Evolutionary conservation across 2,329 filamentous ascomycete species (phyloP).

Genomic region (Rhinocladiella mackenziei): DNA sequence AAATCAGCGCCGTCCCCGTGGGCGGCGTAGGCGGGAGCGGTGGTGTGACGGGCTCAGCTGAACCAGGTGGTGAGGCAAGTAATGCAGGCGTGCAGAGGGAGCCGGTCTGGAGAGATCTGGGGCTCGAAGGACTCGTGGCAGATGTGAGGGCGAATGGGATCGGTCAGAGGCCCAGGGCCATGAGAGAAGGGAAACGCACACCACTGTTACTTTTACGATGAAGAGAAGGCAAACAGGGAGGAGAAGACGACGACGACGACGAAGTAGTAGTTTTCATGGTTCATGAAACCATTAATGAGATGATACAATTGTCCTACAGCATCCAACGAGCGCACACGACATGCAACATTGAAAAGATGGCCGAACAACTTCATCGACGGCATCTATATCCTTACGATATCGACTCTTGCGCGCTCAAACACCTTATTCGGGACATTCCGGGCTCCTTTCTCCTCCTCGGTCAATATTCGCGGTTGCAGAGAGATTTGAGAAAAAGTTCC

Average conservation of each 20-base stretch:
- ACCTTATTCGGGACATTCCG: slow-evolving; percentile 68
- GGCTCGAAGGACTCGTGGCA: slow-evolving; percentile 32
- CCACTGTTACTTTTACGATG: slow-evolving; percentile 23
- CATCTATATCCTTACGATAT: slow-evolving; percentile 73
- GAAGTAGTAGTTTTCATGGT: too few relatives aligned
- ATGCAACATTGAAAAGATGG: too few relatives aligned
- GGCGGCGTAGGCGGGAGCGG: slow-evolving; percentile 14
- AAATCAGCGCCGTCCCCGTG: slow-evolving; percentile 1
- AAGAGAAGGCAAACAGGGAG: slow-evolving; percentile 1
- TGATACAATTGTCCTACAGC: too few relatives aligned
- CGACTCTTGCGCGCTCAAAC: slow-evolving; percentile 78
- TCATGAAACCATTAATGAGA: too few relatives aligned
- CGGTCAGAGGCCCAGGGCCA: slow-evolving; percentile 9
- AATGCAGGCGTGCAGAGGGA: slow-evolving; percentile 22
- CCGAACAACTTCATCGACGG: too few relatives aligned
- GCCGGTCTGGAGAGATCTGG: slow-evolving; percentile 56
- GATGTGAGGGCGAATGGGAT: slow-evolving; percentile 8
- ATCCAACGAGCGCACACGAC: too few relatives aligned
- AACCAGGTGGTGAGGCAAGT: slow-evolving; percentile 18
- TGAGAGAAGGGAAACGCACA: slow-evolving; percentile 16
- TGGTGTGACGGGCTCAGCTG: slow-evolving; percentile 4
- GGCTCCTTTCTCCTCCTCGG: slow-evolving; percentile 54
- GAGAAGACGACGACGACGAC: slow-evolving; percentile 3
- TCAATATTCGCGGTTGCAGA: slow-evolving; percentile 61
- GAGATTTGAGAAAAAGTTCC: slow-evolving; percentile 83